A percentile compares a stretch with the other conserved stretches of the same genome.
phyloP scores from a whole-genome alignment of 2,329 filamentous ascomycete species.

The Ophiostoma quercus region DNA sequence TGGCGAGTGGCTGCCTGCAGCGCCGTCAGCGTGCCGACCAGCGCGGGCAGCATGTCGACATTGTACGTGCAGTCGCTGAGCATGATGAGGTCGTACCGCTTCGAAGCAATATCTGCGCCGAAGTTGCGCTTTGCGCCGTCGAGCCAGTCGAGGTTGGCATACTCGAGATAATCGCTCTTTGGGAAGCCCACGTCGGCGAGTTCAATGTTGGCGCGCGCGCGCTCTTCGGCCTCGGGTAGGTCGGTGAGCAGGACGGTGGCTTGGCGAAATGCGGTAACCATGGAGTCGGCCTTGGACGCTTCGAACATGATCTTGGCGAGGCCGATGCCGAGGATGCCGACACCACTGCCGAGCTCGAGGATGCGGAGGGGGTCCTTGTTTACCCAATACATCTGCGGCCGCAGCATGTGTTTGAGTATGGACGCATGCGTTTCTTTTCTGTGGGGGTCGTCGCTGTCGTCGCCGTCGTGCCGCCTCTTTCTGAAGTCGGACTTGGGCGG shows the following conservation, averaged over 20 bases:
- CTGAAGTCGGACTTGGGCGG: background rate
- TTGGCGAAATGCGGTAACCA: background rate
- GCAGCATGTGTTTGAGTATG: background rate
- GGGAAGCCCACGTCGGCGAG: constrained; percentile 10
- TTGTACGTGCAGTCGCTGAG: constrained; percentile 60
- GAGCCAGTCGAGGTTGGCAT: constrained; percentile 56
- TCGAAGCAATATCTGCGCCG: constrained; percentile 35
- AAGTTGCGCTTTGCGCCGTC: constrained; percentile 44
- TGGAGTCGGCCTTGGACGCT: background rate
- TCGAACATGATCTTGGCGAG: constrained; percentile 35
- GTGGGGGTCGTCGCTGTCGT: background rate
- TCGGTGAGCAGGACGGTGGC: constrained; percentile 44
- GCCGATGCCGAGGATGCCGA: constrained; percentile 52
- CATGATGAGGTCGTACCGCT: constrained; percentile 49
- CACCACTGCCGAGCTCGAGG: constrained; percentile 53
- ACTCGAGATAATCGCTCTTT: constrained; percentile 36
- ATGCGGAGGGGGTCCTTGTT: constrained; percentile 36
- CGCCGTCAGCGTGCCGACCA: constrained; percentile 50
- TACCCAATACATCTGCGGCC: too few species aligned
- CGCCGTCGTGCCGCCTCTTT: constrained; percentile 12
- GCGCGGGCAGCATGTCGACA: constrained; percentile 48
- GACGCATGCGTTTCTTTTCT: background rate
- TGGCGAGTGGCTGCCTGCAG: constrained; percentile 34
- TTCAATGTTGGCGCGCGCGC: constrained; percentile 45
- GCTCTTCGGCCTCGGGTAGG: constrained; percentile 48